Evolutionary conservation across 2,329 filamentous ascomycete species (phyloP).

Genomic region (Biscogniauxia marginata): DNA sequence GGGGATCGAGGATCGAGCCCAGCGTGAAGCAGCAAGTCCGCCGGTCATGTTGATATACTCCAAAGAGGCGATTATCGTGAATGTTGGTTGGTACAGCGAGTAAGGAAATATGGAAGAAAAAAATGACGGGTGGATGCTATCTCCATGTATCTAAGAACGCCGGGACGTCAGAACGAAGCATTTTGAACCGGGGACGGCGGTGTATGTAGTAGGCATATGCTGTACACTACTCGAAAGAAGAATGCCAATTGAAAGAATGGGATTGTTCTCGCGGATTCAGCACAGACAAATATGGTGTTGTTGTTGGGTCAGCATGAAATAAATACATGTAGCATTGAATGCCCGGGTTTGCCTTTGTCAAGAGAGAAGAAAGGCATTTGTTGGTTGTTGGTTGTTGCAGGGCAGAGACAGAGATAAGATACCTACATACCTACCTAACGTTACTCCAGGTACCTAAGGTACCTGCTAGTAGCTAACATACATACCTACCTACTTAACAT

Average conservation of each 20-base stretch:
- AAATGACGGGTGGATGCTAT: too few species aligned
- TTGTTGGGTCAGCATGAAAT: neutral
- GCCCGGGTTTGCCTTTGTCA: too few species aligned
- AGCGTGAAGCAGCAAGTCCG: slow-evolving; percentile 24
- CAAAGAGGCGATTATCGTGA: neutral
- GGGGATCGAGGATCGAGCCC: slow-evolving; percentile 13
- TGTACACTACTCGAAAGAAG: neutral
- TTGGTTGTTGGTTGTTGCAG: too few species aligned
- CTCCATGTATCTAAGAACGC: neutral
- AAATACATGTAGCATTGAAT: too few species aligned
- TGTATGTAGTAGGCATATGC: neutral
- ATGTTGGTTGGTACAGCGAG: neutral
- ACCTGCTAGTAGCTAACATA: too few species aligned
- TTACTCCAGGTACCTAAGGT: too few species aligned
- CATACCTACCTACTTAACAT: too few species aligned
- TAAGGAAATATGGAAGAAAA: too few species aligned
- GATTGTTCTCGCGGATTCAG: neutral
- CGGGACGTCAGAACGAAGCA: neutral
- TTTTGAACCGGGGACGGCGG: neutral
- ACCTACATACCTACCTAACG: too few species aligned
- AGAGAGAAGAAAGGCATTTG: too few species aligned
- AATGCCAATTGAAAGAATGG: neutral
- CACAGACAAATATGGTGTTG: neutral
- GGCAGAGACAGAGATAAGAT: too few species aligned
- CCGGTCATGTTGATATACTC: slow-evolving; percentile 6